Percentiles rank a stretch among this genome's conserved stretches.
Conservation (phyloP, 164 flowering plant species). For the Litsea cubeba region DNA sequence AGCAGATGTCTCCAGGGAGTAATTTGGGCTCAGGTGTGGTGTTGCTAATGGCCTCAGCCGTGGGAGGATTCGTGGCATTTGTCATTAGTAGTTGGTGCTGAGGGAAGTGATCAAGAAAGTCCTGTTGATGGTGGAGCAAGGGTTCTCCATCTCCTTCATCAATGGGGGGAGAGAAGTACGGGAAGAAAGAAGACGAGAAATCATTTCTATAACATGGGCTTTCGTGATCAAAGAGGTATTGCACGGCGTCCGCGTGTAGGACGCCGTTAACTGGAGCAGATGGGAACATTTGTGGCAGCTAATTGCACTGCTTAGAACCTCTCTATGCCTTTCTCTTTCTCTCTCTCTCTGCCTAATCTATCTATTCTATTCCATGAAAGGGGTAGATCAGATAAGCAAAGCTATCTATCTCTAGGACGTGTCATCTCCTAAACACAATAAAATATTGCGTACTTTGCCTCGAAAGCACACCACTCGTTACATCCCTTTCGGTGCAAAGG, state of each 20-base stretch:
- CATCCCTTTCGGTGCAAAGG: slow-evolving; percentile 9
- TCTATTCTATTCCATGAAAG: neutral
- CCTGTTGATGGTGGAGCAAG: slow-evolving; percentile 7
- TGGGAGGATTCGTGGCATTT: neutral
- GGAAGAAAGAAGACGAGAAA: slow-evolving; percentile 7
- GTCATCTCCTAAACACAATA: slow-evolving; percentile 3
- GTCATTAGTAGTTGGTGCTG: neutral
- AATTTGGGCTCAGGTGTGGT: slow-evolving; percentile 6
- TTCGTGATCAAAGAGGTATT: slow-evolving; percentile 10
- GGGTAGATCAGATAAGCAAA: neutral
- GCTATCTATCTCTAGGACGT: slow-evolving; percentile 6
- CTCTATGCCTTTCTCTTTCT: no score
- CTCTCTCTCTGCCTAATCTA: no score
- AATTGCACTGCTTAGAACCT: slow-evolving; percentile 16
- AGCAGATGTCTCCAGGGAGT: no score
- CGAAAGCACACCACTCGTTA: slow-evolving; percentile 19
- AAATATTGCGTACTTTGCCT: slow-evolving; percentile 3
- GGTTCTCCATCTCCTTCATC: slow-evolving; percentile 8
- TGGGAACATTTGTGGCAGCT: slow-evolving; percentile 29
- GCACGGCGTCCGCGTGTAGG: slow-evolving; percentile 11
- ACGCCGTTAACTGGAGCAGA: slow-evolving; percentile 15
- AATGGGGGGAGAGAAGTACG: slow-evolving; percentile 15
- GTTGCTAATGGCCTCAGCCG: neutral
- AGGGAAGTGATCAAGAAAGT: slow-evolving; percentile 8
- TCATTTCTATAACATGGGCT: slow-evolving; percentile 14